phyloP scores from a whole-genome alignment of 768 basidiomycete genomes.

The Podaxis sp. region DNA sequence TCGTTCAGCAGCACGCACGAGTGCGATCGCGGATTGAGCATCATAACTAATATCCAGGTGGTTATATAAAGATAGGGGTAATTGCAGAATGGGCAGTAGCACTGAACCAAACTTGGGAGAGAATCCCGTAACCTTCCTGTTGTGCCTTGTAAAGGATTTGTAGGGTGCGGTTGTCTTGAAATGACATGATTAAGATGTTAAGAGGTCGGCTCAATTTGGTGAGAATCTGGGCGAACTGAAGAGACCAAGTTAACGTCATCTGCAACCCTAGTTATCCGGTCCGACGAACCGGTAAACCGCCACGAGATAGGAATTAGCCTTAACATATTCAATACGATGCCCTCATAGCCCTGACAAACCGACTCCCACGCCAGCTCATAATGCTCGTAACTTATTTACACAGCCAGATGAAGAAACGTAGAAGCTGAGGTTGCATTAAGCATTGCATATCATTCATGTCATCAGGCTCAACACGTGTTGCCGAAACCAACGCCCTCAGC shows the following conservation, averaged over 20 bases:
- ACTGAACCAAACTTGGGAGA: conserved; percentile 41
- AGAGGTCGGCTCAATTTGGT: neutral
- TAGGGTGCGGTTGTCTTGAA: conserved; percentile 39
- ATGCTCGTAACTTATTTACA: no score
- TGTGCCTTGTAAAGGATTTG: conserved; percentile 41
- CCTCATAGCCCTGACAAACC: no score
- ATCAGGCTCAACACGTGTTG: no score
- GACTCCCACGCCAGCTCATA: no score
- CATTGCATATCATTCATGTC: no score
- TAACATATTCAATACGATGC: no score
- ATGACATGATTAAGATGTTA: conserved; percentile 17
- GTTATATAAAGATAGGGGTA: neutral
- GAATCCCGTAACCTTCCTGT: conserved; percentile 41
- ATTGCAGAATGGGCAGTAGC: neutral
- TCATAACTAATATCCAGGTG: conserved; percentile 35
- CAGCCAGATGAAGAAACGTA: no score
- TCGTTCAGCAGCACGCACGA: conserved; percentile 49
- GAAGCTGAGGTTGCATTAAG: no score
- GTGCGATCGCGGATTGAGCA: conserved; percentile 41
- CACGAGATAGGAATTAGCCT: no score
- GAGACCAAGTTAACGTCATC: neutral
- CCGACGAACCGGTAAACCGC: no score
- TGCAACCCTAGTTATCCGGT: no score
- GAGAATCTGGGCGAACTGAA: neutral
- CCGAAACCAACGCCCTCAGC: no score